Base-by-base conservation (phyloP, 345 rosid species). In the Eucalyptus pumila region DNA sequence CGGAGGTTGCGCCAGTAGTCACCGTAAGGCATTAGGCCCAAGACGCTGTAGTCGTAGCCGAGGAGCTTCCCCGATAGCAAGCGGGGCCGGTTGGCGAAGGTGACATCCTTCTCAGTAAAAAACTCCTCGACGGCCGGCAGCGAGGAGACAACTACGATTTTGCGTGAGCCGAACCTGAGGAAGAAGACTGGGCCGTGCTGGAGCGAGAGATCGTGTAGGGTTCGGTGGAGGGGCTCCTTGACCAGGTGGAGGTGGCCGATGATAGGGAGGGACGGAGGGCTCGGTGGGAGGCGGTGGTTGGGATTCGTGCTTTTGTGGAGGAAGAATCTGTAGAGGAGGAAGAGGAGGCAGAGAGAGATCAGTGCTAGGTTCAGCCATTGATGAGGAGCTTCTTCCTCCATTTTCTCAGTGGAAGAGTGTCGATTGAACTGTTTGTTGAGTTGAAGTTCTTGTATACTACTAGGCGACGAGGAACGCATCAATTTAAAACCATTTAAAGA, bases 1-100 rank as follows among this genome's bases (percentile, higher is more conserved):
- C 94, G 85, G n/a, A 91, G 89, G 88, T 88, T 90, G 51, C 90
- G 89, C 93, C 93, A 91, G 37, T 54, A 87, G 26, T 62, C 85
- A 13, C 94, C 92, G 87, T 89, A 90, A 5, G 91, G 88, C 19
- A 89, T 62, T 7, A 54, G 10, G 14, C 85, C 85, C 5, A 92
- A 10, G 62, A 32, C 42, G 24, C 88, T 86, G 88, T 60, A 54
- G 86, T 85, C 65, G 80, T 92, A 90, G 45, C 45, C 87, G 12
- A 88, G 60, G 40, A 48, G 52, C 86, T 88, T 87, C 69, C 88
- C 54, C 9, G 45, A 26, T 40, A 49, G 56, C 10, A 86, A 48
- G 34, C 44, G 76, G 83, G 91, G 90, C 14, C 90, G 88, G 86
- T 88, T 88, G 27, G 92, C 91, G 65, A 90, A 89, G 87, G 85